A percentile compares a stretch with the other conserved stretches of the same genome.
Evolutionary conservation across 2,329 filamentous ascomycete species (phyloP).

Genomic region (Phaeosphaeriaceae sp.): DNA sequence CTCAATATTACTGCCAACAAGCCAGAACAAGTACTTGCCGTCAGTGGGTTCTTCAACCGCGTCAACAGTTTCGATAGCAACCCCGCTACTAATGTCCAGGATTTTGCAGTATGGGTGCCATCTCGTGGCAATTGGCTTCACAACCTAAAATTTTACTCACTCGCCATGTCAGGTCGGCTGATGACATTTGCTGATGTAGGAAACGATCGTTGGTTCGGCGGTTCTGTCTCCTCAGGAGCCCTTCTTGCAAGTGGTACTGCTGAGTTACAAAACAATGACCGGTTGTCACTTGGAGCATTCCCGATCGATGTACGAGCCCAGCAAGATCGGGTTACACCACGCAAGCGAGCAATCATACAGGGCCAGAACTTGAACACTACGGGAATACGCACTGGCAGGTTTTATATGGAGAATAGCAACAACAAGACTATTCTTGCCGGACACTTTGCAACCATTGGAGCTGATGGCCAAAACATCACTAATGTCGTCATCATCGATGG

Average conservation of each 20-base stretch:
- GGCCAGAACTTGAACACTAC: slow-evolving; percentile 58
- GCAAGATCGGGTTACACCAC: slow-evolving; percentile 36
- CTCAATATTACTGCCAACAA: slow-evolving; percentile 76
- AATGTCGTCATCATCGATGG: slow-evolving; percentile 86
- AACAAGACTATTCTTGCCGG: slow-evolving; percentile 91
- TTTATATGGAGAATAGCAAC: slow-evolving; percentile 71
- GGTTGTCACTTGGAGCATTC: slow-evolving; percentile 55
- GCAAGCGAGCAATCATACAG: slow-evolving; percentile 52
- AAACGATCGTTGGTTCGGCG: slow-evolving; percentile 73
- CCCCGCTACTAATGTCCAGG: slow-evolving; percentile 66
- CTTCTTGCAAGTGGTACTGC: slow-evolving; percentile 75
- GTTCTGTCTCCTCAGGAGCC: slow-evolving; percentile 79
- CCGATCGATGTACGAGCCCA: slow-evolving; percentile 32
- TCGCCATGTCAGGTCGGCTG: slow-evolving; percentile 74
- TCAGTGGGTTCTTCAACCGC: slow-evolving; percentile 80
- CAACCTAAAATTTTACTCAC: slow-evolving; percentile 69
- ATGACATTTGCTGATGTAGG: slow-evolving; percentile 72
- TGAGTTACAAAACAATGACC: slow-evolving; percentile 58
- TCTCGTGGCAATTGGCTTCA: slow-evolving; percentile 86
- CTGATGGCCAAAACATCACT: slow-evolving; percentile 72
- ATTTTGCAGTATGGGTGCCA: slow-evolving; percentile 92
- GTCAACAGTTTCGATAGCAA: slow-evolving; percentile 73
- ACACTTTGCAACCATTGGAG: slow-evolving; percentile 75
- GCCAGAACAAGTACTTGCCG: slow-evolving; percentile 75
- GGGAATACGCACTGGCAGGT: slow-evolving; percentile 79